Conservation (phyloP, 2,329 filamentous ascomycete species). For the Helicocarpus griseus region DNA sequence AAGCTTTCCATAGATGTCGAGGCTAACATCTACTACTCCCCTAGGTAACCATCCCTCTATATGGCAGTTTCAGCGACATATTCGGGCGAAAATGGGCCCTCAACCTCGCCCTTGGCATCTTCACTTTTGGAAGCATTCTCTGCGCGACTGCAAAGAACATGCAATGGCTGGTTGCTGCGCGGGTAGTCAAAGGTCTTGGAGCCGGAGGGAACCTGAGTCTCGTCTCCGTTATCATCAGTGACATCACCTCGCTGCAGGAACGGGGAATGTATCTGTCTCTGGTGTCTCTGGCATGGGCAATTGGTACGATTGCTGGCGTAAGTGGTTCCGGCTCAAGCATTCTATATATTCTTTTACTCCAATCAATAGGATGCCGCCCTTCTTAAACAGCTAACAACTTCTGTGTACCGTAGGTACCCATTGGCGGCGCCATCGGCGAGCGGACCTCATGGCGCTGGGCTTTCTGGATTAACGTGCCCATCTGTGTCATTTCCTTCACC, state of each 20-base stretch:
- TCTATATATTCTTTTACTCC: slow-evolving; percentile 9
- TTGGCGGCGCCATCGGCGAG: slow-evolving; percentile 26
- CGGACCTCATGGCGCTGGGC: slow-evolving; percentile 43
- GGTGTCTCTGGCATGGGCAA: slow-evolving; percentile 36
- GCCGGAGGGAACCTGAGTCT: slow-evolving; percentile 41
- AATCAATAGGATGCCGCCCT: background rate
- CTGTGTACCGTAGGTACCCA: slow-evolving; percentile 4
- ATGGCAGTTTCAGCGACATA: slow-evolving; percentile 8
- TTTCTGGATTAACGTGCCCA: slow-evolving; percentile 48
- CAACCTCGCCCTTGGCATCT: slow-evolving; percentile 28
- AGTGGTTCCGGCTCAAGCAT: background rate
- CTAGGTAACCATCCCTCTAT: slow-evolving; percentile 5
- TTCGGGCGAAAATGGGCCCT: slow-evolving; percentile 7
- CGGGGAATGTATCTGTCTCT: slow-evolving; percentile 39
- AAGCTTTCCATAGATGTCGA: too few relatives aligned
- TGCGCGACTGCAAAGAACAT: slow-evolving; percentile 32
- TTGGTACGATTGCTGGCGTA: slow-evolving; percentile 21
- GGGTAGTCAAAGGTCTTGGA: slow-evolving; percentile 42
- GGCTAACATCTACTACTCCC: background rate
- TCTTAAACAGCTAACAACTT: too few relatives aligned
- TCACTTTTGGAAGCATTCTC: slow-evolving; percentile 34
- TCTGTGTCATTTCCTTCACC: slow-evolving; percentile 40
- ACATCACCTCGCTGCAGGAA: slow-evolving; percentile 39
- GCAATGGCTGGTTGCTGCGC: slow-evolving; percentile 37
- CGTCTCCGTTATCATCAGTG: slow-evolving; percentile 41